Evolutionary conservation across 306 rosid genomes (phyloP).

Genomic region (Biancaea sappan): DNA sequence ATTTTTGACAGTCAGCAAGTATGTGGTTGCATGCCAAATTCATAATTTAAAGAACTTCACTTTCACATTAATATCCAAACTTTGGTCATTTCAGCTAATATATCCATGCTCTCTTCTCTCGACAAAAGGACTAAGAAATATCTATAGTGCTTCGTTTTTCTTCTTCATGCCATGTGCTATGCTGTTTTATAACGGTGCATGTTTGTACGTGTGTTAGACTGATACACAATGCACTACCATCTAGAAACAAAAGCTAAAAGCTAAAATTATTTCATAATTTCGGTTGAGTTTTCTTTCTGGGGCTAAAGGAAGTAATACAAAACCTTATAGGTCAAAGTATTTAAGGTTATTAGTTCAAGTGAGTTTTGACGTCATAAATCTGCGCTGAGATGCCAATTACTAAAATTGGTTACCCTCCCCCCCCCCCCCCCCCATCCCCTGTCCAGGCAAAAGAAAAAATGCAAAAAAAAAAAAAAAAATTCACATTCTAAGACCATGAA

Average conservation of each 20-base stretch:
- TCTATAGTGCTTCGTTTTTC: background rate
- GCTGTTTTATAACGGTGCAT: background rate
- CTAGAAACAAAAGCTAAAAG: background rate
- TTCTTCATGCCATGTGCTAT: background rate
- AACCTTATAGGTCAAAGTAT: background rate
- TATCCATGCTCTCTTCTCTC: constrained; percentile 12
- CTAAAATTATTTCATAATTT: background rate
- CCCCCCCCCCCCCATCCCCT: too few relatives aligned
- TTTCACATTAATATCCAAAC: background rate
- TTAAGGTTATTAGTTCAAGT: background rate
- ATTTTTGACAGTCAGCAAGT: constrained; percentile 11
- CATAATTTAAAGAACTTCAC: background rate
- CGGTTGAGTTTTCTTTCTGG: too few relatives aligned
- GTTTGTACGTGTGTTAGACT: background rate
- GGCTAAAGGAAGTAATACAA: too few relatives aligned
- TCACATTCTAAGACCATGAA: background rate
- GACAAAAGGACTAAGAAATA: background rate
- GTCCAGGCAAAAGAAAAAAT: too few relatives aligned
- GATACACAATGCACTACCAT: background rate
- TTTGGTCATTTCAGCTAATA: constrained; percentile 6
- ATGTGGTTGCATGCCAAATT: constrained; percentile 5
- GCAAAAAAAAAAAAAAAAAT: background rate
- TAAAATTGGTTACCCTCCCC: too few relatives aligned
- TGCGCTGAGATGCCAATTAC: background rate
- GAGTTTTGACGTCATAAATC: background rate